These are phyloP conservation scores for Thelephora ganbajun DNA, from an alignment of 768 basidiomycete genomes.

Conservation along the genomic window DNA sequence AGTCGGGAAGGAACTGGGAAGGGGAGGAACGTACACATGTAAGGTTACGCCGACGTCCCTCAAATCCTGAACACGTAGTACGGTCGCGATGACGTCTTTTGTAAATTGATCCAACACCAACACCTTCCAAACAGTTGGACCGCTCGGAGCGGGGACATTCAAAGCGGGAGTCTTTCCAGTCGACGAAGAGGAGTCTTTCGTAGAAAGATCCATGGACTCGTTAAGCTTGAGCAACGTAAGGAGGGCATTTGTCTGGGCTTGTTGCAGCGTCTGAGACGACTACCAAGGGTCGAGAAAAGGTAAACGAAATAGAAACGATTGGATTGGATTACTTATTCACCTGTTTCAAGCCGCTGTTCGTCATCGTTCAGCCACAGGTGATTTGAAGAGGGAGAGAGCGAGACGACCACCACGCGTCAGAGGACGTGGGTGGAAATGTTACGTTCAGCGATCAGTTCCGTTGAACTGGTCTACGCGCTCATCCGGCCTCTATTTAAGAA, in stretches of 20 bases:
- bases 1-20: conserved; percentile 1
- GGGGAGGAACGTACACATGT: conserved; percentile 64
- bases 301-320: neutral
- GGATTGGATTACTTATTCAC: conserved; percentile 14
- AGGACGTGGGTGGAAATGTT: too few species aligned
- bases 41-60: conserved; percentile 94
- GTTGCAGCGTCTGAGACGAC: conserved; percentile 57
- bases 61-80: conserved; percentile 89
- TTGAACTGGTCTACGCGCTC: too few species aligned
- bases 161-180: conserved; percentile 22
- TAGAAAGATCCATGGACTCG: conserved; percentile 31
- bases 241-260: conserved; percentile 77
- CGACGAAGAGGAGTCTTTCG: conserved; percentile 19
- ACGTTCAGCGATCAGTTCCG: too few species aligned
- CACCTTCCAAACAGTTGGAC: conserved; percentile 91
- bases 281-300: conserved; percentile 12
- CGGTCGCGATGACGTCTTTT: conserved; percentile 92
- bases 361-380: conserved; percentile 17
- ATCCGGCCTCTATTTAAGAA: too few species aligned
- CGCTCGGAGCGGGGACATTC: conserved; percentile 38
- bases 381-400: too few species aligned
- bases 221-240: conserved; percentile 82
- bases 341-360: conserved; percentile 31
- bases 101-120: conserved; percentile 89
- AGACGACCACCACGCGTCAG: too few species aligned